Evolutionary conservation across 352 stramenopile species (phyloP), one percentile per base, ranked within the genome.

Genomic region (Globisporangium barbulae): DNA sequence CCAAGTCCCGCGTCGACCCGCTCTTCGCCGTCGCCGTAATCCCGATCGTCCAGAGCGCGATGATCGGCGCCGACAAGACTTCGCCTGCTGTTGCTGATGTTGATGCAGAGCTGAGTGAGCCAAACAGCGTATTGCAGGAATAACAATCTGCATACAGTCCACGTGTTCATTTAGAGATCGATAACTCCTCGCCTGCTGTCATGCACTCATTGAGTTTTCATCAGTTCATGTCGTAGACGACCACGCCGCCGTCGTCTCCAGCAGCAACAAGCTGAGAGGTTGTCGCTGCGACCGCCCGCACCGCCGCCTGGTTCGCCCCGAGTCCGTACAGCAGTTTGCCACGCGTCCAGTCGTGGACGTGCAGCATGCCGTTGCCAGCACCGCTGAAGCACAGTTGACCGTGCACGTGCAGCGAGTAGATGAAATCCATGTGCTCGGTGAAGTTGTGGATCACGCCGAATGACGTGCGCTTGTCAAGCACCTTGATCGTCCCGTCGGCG

Each of bases 361-460:
- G 81, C 25, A 97, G 77, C 79, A 91, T 93, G 25, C 89, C 89
- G 52, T 93, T 89, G 52, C 89, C 89, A 6, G 79, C 87, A 12
- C 89, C 89, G 49, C 79, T 93, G 19, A 96, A 89, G 59, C 88
- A 93, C 12, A 94, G 63, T 55, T 91, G 72, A 5, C 71, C 73
- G 25, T 76, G 69, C 31, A 94, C 35, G 10, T 89, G 68, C 8
- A 97, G 53, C 33, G 85, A 88, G 74, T 97, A 97, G 64, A 96
- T 93, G 64, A 96, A 97, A 64, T 94, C 89, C 71, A 85, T 71
- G 68, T 97, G 89, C 61, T 95, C 78, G 0, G 72, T 75, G 56
- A 90, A 92, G 58, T 74, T 79, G 67, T 80, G 73, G 22, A 84
- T 53, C 19, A 79, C 63, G 21, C 66, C 66, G 57, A 79, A 90